Conservation (phyloP, 2,329 filamentous ascomycete genomes). For the Piedraia hortae region DNA sequence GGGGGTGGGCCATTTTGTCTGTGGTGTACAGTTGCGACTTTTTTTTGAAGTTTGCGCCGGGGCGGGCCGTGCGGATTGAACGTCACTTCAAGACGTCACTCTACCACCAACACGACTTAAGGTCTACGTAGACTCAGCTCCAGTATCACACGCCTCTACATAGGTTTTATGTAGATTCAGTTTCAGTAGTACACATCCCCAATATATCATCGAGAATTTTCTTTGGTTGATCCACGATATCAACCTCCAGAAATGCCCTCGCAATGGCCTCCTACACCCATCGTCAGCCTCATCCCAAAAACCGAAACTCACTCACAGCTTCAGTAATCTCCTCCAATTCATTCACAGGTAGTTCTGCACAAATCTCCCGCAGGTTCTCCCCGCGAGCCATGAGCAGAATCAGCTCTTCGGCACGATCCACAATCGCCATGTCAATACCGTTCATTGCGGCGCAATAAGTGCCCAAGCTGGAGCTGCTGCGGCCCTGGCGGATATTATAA, state of each 20-base stretch:
- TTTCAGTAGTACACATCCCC: constrained; percentile 2
- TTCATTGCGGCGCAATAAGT: constrained; percentile 65
- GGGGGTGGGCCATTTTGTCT: no score
- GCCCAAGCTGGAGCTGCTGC: constrained; percentile 60
- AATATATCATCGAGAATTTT: constrained; percentile 15
- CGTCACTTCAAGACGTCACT: no score
- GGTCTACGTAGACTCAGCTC: no score
- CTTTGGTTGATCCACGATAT: constrained; percentile 13
- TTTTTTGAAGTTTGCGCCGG: no score
- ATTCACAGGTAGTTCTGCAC: constrained; percentile 33
- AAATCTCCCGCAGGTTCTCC: constrained; percentile 49
- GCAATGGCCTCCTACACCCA: constrained; percentile 16
- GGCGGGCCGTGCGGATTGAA: no score
- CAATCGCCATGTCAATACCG: constrained; percentile 43
- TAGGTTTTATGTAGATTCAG: no score
- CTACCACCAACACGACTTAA: no score
- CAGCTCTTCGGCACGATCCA: constrained; percentile 50
- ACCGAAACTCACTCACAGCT: constrained; percentile 22
- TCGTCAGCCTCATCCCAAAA: constrained; percentile 1
- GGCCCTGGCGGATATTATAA: constrained; percentile 23
- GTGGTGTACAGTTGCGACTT: no score
- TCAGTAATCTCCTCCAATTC: constrained; percentile 40
- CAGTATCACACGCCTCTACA: no score
- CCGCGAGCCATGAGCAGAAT: constrained; percentile 38
- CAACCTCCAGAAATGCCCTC: constrained; percentile 16